phyloP scores from a whole-genome alignment of 352 stramenopile species.

The Globisporangium alternatum region DNA sequence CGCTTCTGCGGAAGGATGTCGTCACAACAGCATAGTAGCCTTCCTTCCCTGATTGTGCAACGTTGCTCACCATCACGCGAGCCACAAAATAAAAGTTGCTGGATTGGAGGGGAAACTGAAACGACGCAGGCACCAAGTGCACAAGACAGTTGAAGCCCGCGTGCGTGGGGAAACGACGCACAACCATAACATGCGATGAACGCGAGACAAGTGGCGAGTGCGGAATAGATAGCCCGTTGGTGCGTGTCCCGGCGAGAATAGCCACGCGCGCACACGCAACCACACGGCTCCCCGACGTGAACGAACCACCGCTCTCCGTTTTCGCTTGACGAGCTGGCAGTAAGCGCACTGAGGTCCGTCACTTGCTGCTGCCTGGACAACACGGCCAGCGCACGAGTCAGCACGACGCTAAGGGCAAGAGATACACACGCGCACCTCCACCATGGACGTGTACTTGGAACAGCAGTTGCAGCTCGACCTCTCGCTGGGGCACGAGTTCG shows the following conservation, averaged over 20 bases:
- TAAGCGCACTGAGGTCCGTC: not conserved
- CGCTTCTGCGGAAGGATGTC: not conserved
- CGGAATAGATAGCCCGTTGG: not conserved
- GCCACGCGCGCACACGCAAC: not conserved
- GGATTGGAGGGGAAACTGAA: not conserved
- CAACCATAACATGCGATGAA: not conserved
- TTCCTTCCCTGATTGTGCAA: constrained; percentile 1
- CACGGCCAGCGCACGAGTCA: not conserved
- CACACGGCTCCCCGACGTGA: not conserved
- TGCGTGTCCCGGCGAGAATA: not conserved
- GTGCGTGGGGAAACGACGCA: not conserved
- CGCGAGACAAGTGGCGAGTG: not conserved
- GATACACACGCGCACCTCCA: not conserved
- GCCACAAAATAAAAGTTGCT: not conserved
- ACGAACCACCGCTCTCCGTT: not conserved
- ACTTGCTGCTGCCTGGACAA: not conserved
- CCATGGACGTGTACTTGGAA: constrained; percentile 16
- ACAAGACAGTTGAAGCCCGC: not conserved
- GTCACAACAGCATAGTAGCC: not conserved
- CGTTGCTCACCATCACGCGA: not conserved
- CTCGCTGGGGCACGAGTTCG: constrained; percentile 21
- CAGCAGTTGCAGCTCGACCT: constrained; percentile 38
- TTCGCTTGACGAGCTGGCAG: not conserved
- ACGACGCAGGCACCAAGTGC: not conserved
- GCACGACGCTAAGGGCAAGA: not conserved